Conservation (phyloP, 768 basidiomycete genomes). For the Leucosporidium scottii region DNA sequence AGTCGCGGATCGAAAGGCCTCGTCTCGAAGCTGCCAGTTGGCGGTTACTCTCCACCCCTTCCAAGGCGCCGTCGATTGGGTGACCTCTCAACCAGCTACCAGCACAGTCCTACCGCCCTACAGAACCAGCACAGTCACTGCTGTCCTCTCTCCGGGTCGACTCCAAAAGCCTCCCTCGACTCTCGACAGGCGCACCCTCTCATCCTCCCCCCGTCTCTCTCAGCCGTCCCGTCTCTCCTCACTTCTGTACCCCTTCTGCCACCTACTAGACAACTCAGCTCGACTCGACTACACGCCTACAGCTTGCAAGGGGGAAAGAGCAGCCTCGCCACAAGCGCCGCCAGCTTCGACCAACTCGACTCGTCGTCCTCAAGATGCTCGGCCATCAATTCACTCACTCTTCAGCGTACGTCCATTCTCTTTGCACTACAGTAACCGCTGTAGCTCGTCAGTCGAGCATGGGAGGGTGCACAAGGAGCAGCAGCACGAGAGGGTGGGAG, state of each 20-base stretch:
- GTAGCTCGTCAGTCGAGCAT: not conserved
- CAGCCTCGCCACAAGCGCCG: not conserved
- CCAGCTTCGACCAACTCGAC: not conserved
- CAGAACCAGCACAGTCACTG: too few relatives aligned
- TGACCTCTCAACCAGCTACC: too few relatives aligned
- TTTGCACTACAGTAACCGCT: not conserved
- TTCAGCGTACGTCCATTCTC: conserved; percentile 15
- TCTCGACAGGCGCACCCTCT: not conserved
- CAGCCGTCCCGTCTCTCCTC: not conserved
- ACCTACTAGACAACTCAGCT: not conserved
- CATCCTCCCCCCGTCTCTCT: too few relatives aligned
- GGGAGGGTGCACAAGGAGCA: not conserved
- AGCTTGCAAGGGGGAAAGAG: not conserved
- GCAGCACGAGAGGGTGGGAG: not conserved
- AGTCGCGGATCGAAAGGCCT: too few relatives aligned
- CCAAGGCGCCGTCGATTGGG: too few relatives aligned
- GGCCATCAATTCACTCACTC: conserved; percentile 33
- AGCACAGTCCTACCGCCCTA: too few relatives aligned
- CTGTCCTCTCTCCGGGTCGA: too few relatives aligned
- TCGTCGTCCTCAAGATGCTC: conserved; percentile 13
- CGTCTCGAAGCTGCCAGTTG: too few relatives aligned
- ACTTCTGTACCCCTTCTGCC: not conserved
- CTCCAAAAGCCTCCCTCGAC: too few relatives aligned
- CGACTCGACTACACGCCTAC: not conserved
- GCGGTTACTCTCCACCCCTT: too few relatives aligned